phyloP scores from a whole-genome alignment of 805 yeast genomes.

The Candida ficus region DNA sequence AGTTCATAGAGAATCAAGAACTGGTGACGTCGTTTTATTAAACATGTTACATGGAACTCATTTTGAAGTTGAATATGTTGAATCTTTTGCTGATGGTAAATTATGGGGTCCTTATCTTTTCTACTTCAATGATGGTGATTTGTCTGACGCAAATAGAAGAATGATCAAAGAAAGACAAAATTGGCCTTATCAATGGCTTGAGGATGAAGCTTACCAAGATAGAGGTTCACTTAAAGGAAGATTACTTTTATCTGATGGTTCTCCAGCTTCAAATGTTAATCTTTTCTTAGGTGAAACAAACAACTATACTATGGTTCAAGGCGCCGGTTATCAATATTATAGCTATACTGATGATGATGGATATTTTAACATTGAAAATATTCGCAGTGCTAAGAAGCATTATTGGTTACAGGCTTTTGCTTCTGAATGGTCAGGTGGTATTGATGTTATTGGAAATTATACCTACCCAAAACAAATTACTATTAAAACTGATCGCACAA shows the following conservation, averaged over 20 bases:
- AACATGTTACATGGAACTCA: constrained; percentile 7
- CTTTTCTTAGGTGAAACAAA: constrained; percentile 1
- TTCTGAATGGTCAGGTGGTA: constrained; percentile 5
- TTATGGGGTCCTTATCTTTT: constrained; percentile 5
- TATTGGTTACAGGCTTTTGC: constrained; percentile 5
- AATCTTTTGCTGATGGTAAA: constrained; percentile 1
- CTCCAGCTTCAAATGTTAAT: constrained; percentile 4
- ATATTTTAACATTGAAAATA: background rate
- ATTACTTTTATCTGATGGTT: constrained; percentile 2
- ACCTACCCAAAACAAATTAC: constrained; percentile 2
- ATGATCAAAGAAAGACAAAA: constrained; percentile 3
- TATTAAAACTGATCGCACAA: background rate
- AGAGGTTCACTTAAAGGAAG: constrained; percentile 5
- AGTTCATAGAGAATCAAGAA: constrained; percentile 4
- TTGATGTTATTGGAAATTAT: constrained; percentile 4
- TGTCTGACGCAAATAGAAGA: constrained; percentile 5
- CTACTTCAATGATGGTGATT: constrained; percentile 5
- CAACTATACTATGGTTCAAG: constrained; percentile 5
- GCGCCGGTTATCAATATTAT: constrained; percentile 5
- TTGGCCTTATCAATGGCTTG: constrained; percentile 5
- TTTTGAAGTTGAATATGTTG: constrained; percentile 2
- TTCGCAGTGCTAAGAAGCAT: background rate
- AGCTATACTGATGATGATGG: constrained; percentile 7
- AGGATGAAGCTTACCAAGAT: background rate
- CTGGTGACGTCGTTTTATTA: constrained; percentile 5